These are phyloP conservation scores for Penicillium lagena DNA, from an alignment of 495 filamentous ascomycete genomes.

Conservation along the genomic window DNA sequence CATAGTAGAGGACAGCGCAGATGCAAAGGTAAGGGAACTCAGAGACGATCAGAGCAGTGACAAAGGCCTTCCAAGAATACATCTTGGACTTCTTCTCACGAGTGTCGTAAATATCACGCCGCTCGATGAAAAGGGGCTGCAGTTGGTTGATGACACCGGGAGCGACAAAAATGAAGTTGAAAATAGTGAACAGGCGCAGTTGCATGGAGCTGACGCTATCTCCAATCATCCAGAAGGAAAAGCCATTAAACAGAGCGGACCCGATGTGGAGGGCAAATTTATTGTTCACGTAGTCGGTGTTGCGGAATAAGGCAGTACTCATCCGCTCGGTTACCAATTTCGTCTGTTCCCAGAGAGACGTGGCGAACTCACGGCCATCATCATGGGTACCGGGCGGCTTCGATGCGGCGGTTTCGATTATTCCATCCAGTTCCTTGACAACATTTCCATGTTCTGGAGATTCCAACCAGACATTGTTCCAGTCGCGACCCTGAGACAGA, in stretches of 20 bases:
- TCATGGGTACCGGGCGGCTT: slow-evolving; percentile 25
- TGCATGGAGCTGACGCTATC: slow-evolving; percentile 24
- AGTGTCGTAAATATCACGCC: slow-evolving; percentile 45
- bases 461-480: slow-evolving; percentile 59
- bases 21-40: slow-evolving; percentile 48
- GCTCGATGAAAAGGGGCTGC: slow-evolving; percentile 47
- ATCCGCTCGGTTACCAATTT: slow-evolving; percentile 51
- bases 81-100: slow-evolving; percentile 47
- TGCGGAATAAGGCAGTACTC: slow-evolving; percentile 53
- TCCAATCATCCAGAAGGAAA: slow-evolving; percentile 35
- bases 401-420: slow-evolving; percentile 37
- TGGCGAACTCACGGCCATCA: slow-evolving; percentile 50
- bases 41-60: slow-evolving; percentile 41
- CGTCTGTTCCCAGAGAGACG: slow-evolving; percentile 49
- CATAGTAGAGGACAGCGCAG: slow-evolving; percentile 42
- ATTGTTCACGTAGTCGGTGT: slow-evolving; percentile 58
- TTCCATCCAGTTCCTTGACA: slow-evolving; percentile 46
- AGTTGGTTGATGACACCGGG: slow-evolving; percentile 45
- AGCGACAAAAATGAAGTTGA: slow-evolving; percentile 46
- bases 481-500: slow-evolving; percentile 41
- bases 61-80: slow-evolving; percentile 52
- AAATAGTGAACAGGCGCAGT: slow-evolving; percentile 37
- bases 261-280: slow-evolving; percentile 43
- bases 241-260: slow-evolving; percentile 33
- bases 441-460: slow-evolving; percentile 42